These are phyloP conservation scores for Kwoniella dejecticola DNA, from an alignment of 768 basidiomycete genomes.

Conservation along the genomic window DNA sequence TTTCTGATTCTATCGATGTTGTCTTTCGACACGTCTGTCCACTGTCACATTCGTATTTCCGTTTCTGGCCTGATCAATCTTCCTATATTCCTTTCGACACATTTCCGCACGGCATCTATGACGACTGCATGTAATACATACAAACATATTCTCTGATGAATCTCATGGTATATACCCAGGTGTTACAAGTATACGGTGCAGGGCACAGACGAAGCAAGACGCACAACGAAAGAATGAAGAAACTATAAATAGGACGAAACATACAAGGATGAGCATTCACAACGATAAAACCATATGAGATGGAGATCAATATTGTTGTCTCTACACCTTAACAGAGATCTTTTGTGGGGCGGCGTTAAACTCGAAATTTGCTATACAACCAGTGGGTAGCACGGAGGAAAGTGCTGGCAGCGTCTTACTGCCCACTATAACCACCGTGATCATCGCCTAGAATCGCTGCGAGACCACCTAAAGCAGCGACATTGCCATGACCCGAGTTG, in stretches of 20 bases:
- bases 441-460: constrained; percentile 26
- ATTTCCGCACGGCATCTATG: not conserved
- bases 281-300: not conserved
- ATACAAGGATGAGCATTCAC: not conserved
- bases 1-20: too few species aligned
- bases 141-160: constrained; percentile 17
- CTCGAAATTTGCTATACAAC: too few species aligned
- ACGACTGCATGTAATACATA: constrained; percentile 22
- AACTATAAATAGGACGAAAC: not conserved
- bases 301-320: not conserved
- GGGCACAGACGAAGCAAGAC: not conserved
- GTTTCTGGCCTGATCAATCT: too few species aligned
- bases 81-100: too few species aligned
- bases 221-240: too few species aligned
- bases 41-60: too few species aligned
- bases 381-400: too few species aligned
- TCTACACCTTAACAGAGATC: not conserved
- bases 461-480: constrained; percentile 46
- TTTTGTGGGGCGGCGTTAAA: too few species aligned
- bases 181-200: constrained; percentile 1
- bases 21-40: too few species aligned
- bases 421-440: not conserved
- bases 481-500: constrained; percentile 53
- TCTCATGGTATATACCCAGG: constrained; percentile 18
- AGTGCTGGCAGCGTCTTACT: not conserved